Evolutionary conservation across 1,284 basidiomycete species (phyloP).

Genomic region (Mycena citricolor): DNA sequence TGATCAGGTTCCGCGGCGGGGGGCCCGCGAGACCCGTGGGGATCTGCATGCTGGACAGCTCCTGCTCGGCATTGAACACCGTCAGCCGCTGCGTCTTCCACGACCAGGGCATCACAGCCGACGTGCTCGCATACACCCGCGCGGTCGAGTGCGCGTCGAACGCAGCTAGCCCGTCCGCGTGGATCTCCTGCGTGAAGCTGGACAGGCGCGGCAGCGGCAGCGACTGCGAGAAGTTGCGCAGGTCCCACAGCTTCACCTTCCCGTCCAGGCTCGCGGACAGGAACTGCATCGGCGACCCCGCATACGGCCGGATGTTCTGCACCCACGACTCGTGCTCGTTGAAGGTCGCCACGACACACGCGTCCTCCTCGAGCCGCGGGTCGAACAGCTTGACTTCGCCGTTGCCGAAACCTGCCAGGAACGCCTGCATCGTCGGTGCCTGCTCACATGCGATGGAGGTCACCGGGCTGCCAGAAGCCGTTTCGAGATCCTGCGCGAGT

Average conservation of each 20-base stretch:
- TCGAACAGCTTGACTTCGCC: constrained; percentile 92
- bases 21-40: constrained; percentile 53
- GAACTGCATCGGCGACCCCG: constrained; percentile 70
- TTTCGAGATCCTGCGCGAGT: constrained; percentile 73
- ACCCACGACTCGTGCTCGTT: constrained; percentile 89
- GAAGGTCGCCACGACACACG: constrained; percentile 83
- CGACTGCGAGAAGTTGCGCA: constrained; percentile 67
- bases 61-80: constrained; percentile 53
- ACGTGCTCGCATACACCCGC: constrained; percentile 82
- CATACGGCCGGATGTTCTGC: constrained; percentile 88
- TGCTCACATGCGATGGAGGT: constrained; percentile 85
- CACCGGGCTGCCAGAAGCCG: constrained; percentile 86
- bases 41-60: constrained; percentile 47
- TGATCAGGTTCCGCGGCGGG: constrained; percentile 55
- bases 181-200: constrained; percentile 66
- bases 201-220: no score
- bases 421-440: constrained; percentile 70
- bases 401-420: constrained; percentile 92
- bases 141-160: constrained; percentile 89
- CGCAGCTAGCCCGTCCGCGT: constrained; percentile 74
- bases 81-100: constrained; percentile 65
- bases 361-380: constrained; percentile 81
- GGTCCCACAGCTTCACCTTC: constrained; percentile 91
- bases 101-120: constrained; percentile 54
- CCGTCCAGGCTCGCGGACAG: constrained; percentile 92